Evolutionary conservation across 306 rosid genomes (phyloP).

Genomic region (Glycine soja): DNA sequence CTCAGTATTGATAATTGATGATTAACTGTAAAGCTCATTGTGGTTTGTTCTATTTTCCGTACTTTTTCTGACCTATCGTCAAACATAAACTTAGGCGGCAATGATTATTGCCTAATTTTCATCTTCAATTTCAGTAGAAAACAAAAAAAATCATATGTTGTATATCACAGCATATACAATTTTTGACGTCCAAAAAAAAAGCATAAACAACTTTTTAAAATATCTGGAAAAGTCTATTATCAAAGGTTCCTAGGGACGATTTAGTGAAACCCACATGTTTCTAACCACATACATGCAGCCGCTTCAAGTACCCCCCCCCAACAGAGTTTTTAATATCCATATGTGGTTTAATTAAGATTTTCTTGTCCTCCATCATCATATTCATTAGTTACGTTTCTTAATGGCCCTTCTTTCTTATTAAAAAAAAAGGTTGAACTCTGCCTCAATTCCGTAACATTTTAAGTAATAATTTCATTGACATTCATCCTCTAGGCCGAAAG

Average conservation of each 20-base stretch:
- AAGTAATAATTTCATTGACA: conserved; percentile 29
- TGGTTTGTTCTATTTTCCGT: neutral
- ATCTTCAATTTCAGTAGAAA: no score
- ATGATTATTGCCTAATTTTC: neutral
- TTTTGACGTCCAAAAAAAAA: no score
- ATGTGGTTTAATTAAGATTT: neutral
- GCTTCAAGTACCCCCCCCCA: neutral
- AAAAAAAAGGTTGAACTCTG: neutral
- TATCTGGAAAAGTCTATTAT: no score
- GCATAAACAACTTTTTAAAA: no score
- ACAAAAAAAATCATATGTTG: no score
- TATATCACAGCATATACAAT: no score
- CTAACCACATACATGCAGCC: neutral
- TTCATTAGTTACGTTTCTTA: neutral
- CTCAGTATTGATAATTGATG: neutral
- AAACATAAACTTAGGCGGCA: neutral
- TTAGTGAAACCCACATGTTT: neutral
- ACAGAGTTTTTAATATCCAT: neutral
- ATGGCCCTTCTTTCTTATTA: neutral
- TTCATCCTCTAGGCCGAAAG: neutral
- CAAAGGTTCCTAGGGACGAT: neutral
- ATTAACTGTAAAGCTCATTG: neutral
- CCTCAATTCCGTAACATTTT: neutral
- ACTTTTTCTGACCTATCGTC: neutral
- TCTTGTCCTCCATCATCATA: neutral